A percentile compares a stretch with the other conserved stretches of the same genome.
Evolutionary conservation across 805 yeast genomes (phyloP).

Genomic region (Lipomyces sp.): DNA sequence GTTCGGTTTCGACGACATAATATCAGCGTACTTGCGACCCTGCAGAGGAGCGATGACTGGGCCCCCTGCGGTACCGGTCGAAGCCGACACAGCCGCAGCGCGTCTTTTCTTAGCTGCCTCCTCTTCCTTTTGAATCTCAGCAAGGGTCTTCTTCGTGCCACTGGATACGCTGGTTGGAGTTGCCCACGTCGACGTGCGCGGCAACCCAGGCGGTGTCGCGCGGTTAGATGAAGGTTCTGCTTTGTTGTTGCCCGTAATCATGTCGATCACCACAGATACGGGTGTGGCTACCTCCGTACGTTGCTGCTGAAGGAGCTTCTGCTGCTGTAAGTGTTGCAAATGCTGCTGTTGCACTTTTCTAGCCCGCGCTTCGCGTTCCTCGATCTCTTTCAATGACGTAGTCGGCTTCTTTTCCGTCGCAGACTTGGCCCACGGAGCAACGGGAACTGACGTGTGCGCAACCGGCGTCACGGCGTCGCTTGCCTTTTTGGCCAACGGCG

Average conservation of each 20-base stretch:
- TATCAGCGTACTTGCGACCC: conserved; percentile 20
- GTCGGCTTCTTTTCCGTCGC: conserved; percentile 15
- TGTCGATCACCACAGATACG: conserved; percentile 1
- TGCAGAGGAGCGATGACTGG: conserved; percentile 17
- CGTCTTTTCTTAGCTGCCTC: conserved; percentile 32
- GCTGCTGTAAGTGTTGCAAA: conserved; percentile 10
- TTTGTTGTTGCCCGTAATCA: conserved; percentile 9
- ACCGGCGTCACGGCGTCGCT: conserved; percentile 6
- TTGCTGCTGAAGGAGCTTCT: conserved; percentile 1
- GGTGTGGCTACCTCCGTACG: background rate
- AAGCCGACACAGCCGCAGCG: conserved; percentile 13
- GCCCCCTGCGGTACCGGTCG: conserved; percentile 5
- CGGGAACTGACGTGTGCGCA: conserved; percentile 16
- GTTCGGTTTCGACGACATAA: conserved; percentile 8
- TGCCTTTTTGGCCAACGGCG: conserved; percentile 10
- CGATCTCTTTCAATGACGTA: conserved; percentile 36
- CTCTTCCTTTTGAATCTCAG: conserved; percentile 43
- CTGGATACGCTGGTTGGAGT: conserved; percentile 24
- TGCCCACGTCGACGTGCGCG: conserved; percentile 34
- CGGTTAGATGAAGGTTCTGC: conserved; percentile 9
- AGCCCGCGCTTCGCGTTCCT: conserved; percentile 34
- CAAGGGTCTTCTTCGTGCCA: conserved; percentile 36
- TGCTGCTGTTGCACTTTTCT: conserved; percentile 26
- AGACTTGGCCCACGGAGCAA: conserved; percentile 26
- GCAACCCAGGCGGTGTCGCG: conserved; percentile 27